These are phyloP conservation scores for Friedmanniomyces simplex DNA, from an alignment of 495 filamentous ascomycete genomes.

Conservation along the genomic window DNA sequence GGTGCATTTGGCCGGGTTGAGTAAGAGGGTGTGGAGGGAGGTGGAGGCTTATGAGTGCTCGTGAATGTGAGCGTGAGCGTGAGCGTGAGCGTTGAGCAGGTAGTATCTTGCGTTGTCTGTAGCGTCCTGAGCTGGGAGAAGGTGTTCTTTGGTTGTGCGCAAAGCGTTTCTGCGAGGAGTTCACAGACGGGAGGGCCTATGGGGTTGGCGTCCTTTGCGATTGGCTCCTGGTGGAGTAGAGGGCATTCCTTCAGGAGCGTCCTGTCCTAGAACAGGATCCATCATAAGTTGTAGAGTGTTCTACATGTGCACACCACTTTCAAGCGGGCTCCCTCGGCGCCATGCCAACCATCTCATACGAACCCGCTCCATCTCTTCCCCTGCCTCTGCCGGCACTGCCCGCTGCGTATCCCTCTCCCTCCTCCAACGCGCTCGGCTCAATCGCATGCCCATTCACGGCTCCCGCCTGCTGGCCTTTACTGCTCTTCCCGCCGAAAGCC, in stretches of 20 bases:
- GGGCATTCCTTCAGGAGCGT: too few relatives aligned
- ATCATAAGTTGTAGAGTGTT: too few relatives aligned
- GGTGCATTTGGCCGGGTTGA: slow-evolving; percentile 14
- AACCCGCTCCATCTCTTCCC: slow-evolving; percentile 49
- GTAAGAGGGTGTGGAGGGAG: slow-evolving; percentile 13
- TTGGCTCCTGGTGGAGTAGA: too few relatives aligned
- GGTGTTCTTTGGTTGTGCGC: too few relatives aligned
- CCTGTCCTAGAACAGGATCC: too few relatives aligned
- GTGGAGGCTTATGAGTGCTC: slow-evolving; percentile 23
- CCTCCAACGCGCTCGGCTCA: slow-evolving; percentile 22
- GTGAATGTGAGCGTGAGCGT: too few relatives aligned
- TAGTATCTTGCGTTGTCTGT: neutral
- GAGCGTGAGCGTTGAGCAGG: too few relatives aligned
- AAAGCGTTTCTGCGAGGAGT: neutral
- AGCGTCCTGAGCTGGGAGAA: too few relatives aligned
- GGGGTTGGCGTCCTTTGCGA: neutral
- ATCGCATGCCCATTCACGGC: slow-evolving; percentile 21
- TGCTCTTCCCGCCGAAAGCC: slow-evolving; percentile 55
- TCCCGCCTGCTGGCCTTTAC: slow-evolving; percentile 23
- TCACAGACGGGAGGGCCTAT: neutral
- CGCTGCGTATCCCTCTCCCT: slow-evolving; percentile 42
- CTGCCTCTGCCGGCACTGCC: slow-evolving; percentile 38
- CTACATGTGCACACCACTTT: neutral
- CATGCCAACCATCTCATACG: slow-evolving; percentile 76
- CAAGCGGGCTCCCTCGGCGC: slow-evolving; percentile 12